phyloP scores from a whole-genome alignment of 495 filamentous ascomycete species.

The Penicillium flavigenum region DNA sequence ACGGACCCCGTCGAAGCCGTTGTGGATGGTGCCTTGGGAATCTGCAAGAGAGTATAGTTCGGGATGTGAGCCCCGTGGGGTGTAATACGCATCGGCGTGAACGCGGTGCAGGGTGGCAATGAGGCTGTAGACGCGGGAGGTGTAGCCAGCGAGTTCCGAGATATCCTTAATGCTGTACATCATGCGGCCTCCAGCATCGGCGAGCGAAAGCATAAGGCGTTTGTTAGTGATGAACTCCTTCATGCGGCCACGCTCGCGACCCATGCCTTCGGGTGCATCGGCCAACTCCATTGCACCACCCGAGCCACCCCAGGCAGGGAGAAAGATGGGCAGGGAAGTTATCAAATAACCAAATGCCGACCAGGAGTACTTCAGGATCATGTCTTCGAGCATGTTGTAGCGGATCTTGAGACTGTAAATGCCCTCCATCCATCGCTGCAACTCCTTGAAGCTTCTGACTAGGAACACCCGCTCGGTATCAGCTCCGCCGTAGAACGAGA shows the following conservation, averaged over 20 bases:
- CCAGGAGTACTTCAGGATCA: constrained; percentile 98
- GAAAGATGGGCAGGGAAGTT: constrained; percentile 88
- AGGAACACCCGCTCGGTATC: constrained; percentile 90
- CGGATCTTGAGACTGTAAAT: constrained; percentile 95
- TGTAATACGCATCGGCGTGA: constrained; percentile 83
- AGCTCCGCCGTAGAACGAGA: constrained; percentile 97
- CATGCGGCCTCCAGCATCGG: constrained; percentile 94
- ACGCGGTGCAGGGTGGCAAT: constrained; percentile 93
- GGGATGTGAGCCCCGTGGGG: constrained; percentile 61
- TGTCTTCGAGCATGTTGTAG: constrained; percentile 98
- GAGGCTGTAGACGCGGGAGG: constrained; percentile 90
- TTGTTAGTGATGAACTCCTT: constrained; percentile 99
- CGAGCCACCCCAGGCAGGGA: constrained; percentile 89
- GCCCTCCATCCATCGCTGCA: constrained; percentile 93
- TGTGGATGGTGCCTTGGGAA: constrained; percentile 87
- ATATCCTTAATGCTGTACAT: constrained; percentile 99
- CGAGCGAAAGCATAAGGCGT: constrained; percentile 94
- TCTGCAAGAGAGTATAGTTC: constrained; percentile 88
- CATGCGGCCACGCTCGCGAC: constrained; percentile 81
- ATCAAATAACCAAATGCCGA: constrained; percentile 94
- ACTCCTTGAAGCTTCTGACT: constrained; percentile 82
- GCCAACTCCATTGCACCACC: constrained; percentile 67
- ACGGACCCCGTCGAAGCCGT: constrained; percentile 90
- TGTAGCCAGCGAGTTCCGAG: constrained; percentile 94
- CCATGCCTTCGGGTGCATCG: constrained; percentile 40